Evolutionary conservation across 192 early-diverging fungal species (phyloP).

Genomic region (Endogone sp.): DNA sequence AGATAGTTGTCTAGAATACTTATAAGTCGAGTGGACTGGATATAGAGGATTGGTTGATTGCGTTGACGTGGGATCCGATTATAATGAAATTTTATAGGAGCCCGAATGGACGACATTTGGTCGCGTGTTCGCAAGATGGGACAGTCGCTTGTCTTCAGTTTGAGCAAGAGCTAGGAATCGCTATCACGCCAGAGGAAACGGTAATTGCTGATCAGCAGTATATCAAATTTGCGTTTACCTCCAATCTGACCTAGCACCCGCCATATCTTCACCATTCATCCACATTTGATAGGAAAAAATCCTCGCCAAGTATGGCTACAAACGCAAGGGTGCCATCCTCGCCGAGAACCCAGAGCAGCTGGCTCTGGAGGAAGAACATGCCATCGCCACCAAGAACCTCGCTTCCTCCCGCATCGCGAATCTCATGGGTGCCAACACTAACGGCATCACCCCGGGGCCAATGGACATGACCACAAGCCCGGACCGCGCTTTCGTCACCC

Average conservation of each 20-base stretch:
- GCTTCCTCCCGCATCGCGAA: conserved; percentile 16
- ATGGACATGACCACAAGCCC: background rate
- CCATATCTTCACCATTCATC: conserved; percentile 4
- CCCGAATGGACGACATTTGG: conserved; percentile 66
- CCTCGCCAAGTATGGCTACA: conserved; percentile 45
- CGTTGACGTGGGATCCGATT: no score
- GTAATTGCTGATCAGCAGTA: conserved; percentile 39
- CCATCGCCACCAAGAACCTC: conserved; percentile 13
- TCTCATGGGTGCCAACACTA: conserved; percentile 23
- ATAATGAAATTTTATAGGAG: conserved; percentile 45
- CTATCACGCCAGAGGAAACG: conserved; percentile 60
- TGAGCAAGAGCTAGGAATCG: conserved; percentile 62
- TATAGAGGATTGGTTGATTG: no score
- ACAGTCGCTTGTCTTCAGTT: conserved; percentile 76
- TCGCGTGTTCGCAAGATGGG: conserved; percentile 91
- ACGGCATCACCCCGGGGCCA: conserved; percentile 2
- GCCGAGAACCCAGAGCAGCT: conserved; percentile 62
- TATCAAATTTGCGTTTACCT: no score
- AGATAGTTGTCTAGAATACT: no score
- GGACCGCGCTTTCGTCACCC: background rate
- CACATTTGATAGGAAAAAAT: conserved; percentile 26
- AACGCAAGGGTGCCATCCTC: conserved; percentile 37
- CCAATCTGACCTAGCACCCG: no score
- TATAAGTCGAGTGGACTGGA: no score
- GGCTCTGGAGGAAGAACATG: conserved; percentile 55